Evolutionary conservation across 139 green algal species (phyloP), one percentile per base, ranked within the genome.

Genomic region (Tetraselmis striata): DNA sequence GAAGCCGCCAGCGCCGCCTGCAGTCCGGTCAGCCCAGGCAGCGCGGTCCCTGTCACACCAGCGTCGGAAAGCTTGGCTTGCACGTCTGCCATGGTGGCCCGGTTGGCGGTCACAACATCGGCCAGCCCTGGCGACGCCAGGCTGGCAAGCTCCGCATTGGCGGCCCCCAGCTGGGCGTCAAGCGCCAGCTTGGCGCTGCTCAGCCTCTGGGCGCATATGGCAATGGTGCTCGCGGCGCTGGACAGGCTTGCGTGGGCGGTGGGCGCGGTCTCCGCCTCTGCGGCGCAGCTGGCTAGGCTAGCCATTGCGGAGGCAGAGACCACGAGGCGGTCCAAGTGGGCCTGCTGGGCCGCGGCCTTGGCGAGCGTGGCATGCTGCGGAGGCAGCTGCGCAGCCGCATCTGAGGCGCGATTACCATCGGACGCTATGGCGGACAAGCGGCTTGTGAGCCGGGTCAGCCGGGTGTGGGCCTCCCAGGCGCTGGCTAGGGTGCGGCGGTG

Each of bases 401-500:
- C n/a, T n/a, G n/a, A n/a, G n/a, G n/a, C n/a, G n/a, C n/a, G n/a
- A n/a, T n/a, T n/a, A n/a, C n/a, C n/a, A n/a, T n/a, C n/a, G n/a
- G n/a, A n/a, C 74, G 74, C 22, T 2, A 77, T 2, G 5, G 74
- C 25, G 23, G 26, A 2, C 25, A 28, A 59, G 30, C 23, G 1
- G 22, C n/a, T 79, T 11, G 76, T 5, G 32, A 81, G 30, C 30
- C 75, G 78, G n/a, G n/a, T 23, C 29, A 29, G 25, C n/a, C 32
- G 24, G 67, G 59, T 1, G 59, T 78, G 1, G 28, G 75, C 27
- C 45, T 58, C 28, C 2, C 31, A 76, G 30, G 79, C 45, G 1
- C 77, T 58, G 23, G 82, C 84, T 32, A 97, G 83, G 30, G 79
- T 67, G 31, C 28, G 25, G 2, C 95, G 85, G 88, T 97, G 93